A percentile compares a stretch with the other conserved stretches of the same genome.
Evolutionary conservation across 768 basidiomycete genomes (phyloP).

Genomic region (Boletellus emodensis): DNA sequence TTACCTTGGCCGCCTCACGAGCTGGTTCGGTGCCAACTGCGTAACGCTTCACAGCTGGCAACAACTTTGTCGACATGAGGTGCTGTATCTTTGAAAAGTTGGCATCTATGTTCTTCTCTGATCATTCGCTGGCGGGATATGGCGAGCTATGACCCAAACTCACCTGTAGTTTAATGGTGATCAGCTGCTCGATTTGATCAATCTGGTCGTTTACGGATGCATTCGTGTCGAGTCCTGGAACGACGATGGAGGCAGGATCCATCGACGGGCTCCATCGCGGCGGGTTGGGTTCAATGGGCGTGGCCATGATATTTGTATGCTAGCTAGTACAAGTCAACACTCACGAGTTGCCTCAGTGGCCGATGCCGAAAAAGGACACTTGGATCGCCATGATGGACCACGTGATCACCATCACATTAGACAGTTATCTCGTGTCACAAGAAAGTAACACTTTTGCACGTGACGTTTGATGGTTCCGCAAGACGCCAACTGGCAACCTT

Average conservation of each 20-base stretch:
- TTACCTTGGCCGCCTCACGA: conserved; percentile 83
- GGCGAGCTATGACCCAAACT: conserved; percentile 1
- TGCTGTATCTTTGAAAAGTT: conserved; percentile 91
- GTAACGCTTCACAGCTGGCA: conserved; percentile 90
- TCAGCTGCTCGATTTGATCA: conserved; percentile 93
- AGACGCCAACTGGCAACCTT: too few relatives aligned
- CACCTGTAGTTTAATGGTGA: conserved; percentile 88
- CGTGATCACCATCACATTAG: too few relatives aligned
- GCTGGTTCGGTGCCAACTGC: conserved; percentile 84
- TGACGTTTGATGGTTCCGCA: too few relatives aligned
- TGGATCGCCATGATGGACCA: too few relatives aligned
- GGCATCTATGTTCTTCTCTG: conserved; percentile 77
- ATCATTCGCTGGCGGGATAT: conserved; percentile 13
- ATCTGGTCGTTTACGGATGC: conserved; percentile 78
- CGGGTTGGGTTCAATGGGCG: conserved; percentile 55
- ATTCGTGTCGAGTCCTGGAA: conserved; percentile 69
- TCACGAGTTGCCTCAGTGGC: too few relatives aligned
- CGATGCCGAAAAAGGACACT: too few relatives aligned
- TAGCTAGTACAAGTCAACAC: too few relatives aligned
- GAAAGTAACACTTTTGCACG: too few relatives aligned
- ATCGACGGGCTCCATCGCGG: conserved; percentile 63
- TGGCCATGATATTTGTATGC: too few relatives aligned
- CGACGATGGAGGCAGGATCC: conserved; percentile 58
- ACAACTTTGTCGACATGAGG: conserved; percentile 68
- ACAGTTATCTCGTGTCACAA: too few relatives aligned